A percentile compares a stretch with the other conserved stretches of the same genome.
These are phyloP conservation scores for Phytopythium ostracodes DNA, from an alignment of 352 stramenopile genomes.

Conservation along the genomic window DNA sequence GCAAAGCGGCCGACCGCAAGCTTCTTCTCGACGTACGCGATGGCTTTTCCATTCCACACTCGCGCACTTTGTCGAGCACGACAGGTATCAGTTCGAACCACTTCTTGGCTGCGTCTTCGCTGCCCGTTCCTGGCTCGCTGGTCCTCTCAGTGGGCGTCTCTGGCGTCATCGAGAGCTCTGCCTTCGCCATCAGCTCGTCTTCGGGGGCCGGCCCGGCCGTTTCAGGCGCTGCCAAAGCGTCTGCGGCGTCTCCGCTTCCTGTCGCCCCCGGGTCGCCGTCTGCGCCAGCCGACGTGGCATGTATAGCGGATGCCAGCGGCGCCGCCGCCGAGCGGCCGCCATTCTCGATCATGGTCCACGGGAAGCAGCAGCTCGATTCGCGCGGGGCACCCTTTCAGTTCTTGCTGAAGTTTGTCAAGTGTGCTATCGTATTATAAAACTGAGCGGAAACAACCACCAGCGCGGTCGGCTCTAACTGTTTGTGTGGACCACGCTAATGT, in stretches of 20 bases:
- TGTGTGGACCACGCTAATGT: background rate
- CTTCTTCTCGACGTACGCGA: background rate
- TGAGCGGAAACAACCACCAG: background rate
- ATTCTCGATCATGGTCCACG: slow-evolving; percentile 4
- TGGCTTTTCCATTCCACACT: slow-evolving; percentile 13
- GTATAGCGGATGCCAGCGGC: background rate
- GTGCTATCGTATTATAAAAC: no score
- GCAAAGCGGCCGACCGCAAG: background rate
- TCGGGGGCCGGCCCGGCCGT: slow-evolving; percentile 3
- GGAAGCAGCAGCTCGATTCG: background rate
- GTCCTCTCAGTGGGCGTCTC: background rate
- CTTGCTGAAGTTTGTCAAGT: no score
- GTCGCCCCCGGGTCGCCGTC: slow-evolving; percentile 7
- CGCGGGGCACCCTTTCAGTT: background rate
- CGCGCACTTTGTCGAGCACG: slow-evolving; percentile 25
- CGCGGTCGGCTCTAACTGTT: background rate
- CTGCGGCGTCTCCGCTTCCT: background rate
- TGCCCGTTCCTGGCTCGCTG: background rate
- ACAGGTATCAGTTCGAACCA: slow-evolving; percentile 30
- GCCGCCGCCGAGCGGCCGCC: background rate
- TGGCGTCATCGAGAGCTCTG: background rate
- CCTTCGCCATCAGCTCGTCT: background rate
- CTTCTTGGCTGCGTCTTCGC: slow-evolving; percentile 1
- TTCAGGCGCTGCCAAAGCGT: background rate
- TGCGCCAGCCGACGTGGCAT: background rate